These are phyloP conservation scores for Rosa hybrid DNA, from an alignment of 331 rosid species.

Conservation along the genomic window DNA sequence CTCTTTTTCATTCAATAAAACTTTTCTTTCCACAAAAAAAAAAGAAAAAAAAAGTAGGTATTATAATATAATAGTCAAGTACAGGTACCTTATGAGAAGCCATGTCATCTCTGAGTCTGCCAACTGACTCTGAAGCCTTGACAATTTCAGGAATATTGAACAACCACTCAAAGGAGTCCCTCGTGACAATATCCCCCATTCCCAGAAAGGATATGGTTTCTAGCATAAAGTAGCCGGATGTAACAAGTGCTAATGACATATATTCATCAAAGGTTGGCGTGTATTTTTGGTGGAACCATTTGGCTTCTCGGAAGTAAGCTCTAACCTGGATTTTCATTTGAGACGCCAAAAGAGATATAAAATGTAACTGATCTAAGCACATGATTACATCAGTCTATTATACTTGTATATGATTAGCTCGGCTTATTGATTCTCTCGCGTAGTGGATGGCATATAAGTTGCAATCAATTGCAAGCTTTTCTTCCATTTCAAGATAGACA, in stretches of 20 bases:
- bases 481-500: constrained; percentile 32
- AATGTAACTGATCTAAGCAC: no score
- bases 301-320: constrained; percentile 37
- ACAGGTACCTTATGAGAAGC: no score
- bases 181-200: constrained; percentile 15
- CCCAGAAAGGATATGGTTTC: constrained; percentile 1
- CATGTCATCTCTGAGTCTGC: background rate
- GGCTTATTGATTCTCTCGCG: constrained; percentile 34
- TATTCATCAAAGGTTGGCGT: background rate
- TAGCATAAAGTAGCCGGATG: background rate
- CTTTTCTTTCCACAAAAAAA: no score
- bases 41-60: no score
- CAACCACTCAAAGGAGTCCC: constrained; percentile 30
- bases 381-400: no score
- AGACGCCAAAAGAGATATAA: background rate
- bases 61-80: no score
- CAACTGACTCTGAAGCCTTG: background rate
- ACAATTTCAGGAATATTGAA: background rate
- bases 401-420: no score
- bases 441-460: constrained; percentile 12
- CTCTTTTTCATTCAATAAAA: no score
- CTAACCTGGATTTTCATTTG: constrained; percentile 18
- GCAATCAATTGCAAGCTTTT: constrained; percentile 8
- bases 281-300: constrained; percentile 31
- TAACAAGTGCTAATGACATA: background rate